These are phyloP conservation scores for Ophiostoma sp. DNA, from an alignment of 2,329 filamentous ascomycete species.

Conservation along the genomic window DNA sequence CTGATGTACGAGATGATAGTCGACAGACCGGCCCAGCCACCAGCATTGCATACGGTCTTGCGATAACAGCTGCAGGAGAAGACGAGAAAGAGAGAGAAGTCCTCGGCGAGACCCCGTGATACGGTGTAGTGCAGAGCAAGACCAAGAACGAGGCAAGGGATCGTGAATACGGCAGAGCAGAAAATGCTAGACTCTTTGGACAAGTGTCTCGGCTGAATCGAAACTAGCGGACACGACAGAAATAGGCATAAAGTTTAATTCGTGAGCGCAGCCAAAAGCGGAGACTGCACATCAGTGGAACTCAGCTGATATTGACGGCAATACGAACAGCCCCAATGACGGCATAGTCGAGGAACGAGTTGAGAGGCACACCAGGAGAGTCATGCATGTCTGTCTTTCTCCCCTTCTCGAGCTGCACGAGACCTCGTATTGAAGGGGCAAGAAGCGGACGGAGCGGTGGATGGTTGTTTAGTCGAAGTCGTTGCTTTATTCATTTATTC, in stretches of 20 bases:
- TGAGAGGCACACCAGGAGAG: neutral
- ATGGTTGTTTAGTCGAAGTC: no score
- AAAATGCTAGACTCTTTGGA: no score
- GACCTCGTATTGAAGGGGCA: neutral
- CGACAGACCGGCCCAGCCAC: no score
- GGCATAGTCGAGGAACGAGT: neutral
- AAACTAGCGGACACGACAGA: neutral
- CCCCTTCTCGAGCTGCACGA: neutral
- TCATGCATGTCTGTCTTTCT: slow-evolving; percentile 3
- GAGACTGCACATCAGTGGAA: neutral
- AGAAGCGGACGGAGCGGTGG: neutral
- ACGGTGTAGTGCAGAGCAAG: no score
- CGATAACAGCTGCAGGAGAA: no score
- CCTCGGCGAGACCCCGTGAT: no score
- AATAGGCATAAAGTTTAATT: neutral
- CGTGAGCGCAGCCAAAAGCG: neutral
- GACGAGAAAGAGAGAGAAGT: no score
- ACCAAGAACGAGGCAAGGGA: no score
- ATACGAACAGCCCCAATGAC: slow-evolving; percentile 7
- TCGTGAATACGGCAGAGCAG: no score
- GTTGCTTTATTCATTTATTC: neutral
- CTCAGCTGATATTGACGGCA: neutral
- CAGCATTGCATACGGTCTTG: no score
- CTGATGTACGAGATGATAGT: no score
- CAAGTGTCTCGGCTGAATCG: neutral